Conservation (phyloP, 1,284 basidiomycete genomes). For the Leccinum griseonigrum region DNA sequence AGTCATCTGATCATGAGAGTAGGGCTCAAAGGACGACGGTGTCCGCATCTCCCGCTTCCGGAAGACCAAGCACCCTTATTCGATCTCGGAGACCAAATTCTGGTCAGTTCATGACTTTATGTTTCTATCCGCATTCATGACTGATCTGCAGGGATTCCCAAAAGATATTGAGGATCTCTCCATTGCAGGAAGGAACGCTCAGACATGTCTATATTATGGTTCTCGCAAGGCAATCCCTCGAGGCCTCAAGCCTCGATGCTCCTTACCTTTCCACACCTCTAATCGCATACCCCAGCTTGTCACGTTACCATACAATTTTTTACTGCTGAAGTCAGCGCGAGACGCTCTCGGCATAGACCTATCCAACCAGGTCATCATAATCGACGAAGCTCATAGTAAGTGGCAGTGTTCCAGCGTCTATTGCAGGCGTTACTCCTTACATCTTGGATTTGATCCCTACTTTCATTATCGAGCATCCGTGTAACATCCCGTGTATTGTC, state of each 20-base stretch:
- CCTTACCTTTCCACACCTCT: not conserved
- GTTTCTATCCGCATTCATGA: slow-evolving; percentile 2
- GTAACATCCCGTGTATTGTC: slow-evolving; percentile 61
- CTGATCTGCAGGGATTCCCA: slow-evolving; percentile 64
- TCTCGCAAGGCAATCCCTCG: slow-evolving; percentile 80
- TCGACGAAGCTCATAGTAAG: slow-evolving; percentile 97
- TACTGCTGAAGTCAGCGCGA: slow-evolving; percentile 82
- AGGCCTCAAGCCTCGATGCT: slow-evolving; percentile 46
- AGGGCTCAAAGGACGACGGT: slow-evolving; percentile 68
- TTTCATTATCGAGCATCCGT: slow-evolving; percentile 77
- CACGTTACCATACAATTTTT: slow-evolving; percentile 90
- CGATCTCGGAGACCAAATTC: slow-evolving; percentile 87
- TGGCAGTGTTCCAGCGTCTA: slow-evolving; percentile 10
- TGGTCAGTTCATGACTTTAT: slow-evolving; percentile 49
- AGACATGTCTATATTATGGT: slow-evolving; percentile 93
- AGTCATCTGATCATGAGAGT: slow-evolving; percentile 7
- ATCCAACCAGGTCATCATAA: slow-evolving; percentile 81
- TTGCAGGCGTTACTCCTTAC: slow-evolving; percentile 37
- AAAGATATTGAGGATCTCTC: slow-evolving; percentile 96
- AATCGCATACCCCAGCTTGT: slow-evolving; percentile 59
- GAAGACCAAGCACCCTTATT: slow-evolving; percentile 73
- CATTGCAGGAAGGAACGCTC: slow-evolving; percentile 57
- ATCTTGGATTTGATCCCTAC: slow-evolving; percentile 84
- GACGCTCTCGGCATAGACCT: slow-evolving; percentile 86
- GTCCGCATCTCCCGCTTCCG: slow-evolving; percentile 77